Base-by-base conservation (phyloP, 1,139 yeast species). In the Zygosaccharomyces pseudobailii region DNA sequence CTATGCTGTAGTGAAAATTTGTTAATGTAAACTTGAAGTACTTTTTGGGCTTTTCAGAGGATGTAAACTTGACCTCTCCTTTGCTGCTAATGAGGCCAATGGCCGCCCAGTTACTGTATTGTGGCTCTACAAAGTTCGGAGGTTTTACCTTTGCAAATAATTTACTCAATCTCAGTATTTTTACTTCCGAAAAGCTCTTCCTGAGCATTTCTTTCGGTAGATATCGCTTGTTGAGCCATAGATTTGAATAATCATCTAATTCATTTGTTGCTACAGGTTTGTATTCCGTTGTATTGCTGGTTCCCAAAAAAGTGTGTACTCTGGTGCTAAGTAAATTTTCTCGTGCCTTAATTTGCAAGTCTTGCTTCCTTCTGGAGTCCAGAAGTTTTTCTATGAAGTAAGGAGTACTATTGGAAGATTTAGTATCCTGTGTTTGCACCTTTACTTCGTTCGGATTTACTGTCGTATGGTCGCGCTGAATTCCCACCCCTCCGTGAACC, bases 91-190 rank as follows among this genome's bases (percentile, higher is more conserved):
- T 71, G 6, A 86, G 74, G 1, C 95, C 97, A 22, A 83, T 62
- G 7, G 84, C 75, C 21, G 84, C 82, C 84, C 87, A 89, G 59
- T 90, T 89, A 10, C 83, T 68, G 56, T 82, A 83, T 30, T 71
- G 68, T 0, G 96, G 96, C 44, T 85, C 85, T 5, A 68, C 64
- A 59, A 76, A 89, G 25, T 76, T 70, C 1, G 96, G 95, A 4
- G 92, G 84, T 35, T 66, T 56, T 1, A 87, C 80, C 51, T 82
- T 81, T 3, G 85, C 86, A 50, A 78, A 73, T 8, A 84, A 65
- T 50, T 80, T 79, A n/a, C 75, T 75, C 5, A 83, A 59, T 37
- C 82, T 70, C 39, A 84, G 65, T 1, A 82, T 62, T 55, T 81
- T 81, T 47, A 79, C 74, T 7, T 74, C 74, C 6, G 65, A 55